Evolutionary conservation across 345 rosid genomes (phyloP), one percentile per base, ranked within the genome.

Genomic region (Theobroma cacao): DNA sequence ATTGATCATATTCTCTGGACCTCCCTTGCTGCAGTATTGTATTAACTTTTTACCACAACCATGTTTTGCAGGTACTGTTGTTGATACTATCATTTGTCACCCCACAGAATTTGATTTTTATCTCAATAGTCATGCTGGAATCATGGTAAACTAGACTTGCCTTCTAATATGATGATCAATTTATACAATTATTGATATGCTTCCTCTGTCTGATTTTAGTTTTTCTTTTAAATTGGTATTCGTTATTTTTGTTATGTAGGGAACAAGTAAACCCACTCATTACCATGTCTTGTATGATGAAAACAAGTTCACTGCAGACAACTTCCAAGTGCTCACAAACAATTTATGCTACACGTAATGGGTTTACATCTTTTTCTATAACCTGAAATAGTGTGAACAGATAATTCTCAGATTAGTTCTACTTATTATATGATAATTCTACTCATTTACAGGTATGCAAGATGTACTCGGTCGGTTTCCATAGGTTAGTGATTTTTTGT

Each of bases 81-180:
- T 95, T 6, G 99, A 95, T 48, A 90, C 91, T 3, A 48, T 18
- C 1, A 93, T 92, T 43, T 92, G 98, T 77, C 97, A 95, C 69
- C 96, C 95, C 0, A 84, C 78, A 0, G 91, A 91, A 67, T 92
- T 90, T 0, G 98, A 95, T 40, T 95, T 95, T 75, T 95, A 79
- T 62, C 83, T 95, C 1, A 93, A 93, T 76, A 93, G 99, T 68
- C 99, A 92, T 66, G 96, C 94, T n/a, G 93, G 93, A 6, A 93
- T 88, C 4, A 84, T 92, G 97, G 99, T 91, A 75, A 77, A 24
- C 8, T 12, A 2, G 5, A 31, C 48, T 59, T 22, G 13, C 43
- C 28, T 33, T 8, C 28, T 14, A 7, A 1, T 56, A 17, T 5
- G 18, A 52, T 12, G 28, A n/a, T 38, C 7, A 40, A 1, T 30